phyloP scores from a whole-genome alignment of 1,284 basidiomycete species.

The Rhizoctonia solani region DNA sequence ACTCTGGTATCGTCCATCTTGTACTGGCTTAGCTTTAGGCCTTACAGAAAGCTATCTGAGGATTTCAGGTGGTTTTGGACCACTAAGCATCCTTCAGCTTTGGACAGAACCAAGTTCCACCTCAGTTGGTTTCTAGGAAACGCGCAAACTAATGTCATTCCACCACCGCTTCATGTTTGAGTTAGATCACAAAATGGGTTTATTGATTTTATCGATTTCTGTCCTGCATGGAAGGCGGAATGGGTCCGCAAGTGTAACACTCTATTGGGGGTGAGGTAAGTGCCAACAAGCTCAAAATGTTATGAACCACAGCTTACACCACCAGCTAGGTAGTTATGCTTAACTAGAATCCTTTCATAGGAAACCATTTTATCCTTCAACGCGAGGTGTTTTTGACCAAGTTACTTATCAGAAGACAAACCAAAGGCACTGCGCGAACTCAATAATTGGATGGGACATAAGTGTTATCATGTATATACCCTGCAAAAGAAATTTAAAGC shows the following conservation, averaged over 20 bases:
- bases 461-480: not conserved
- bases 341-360: slow-evolving; percentile 57
- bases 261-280: slow-evolving; percentile 12
- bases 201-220: slow-evolving; percentile 39
- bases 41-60: too few species aligned
- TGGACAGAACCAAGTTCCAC: too few species aligned
- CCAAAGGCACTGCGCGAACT: slow-evolving; percentile 41
- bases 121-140: slow-evolving; percentile 47
- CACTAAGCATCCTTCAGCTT: too few species aligned
- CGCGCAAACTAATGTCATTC: slow-evolving; percentile 46
- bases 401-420: slow-evolving; percentile 43
- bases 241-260: slow-evolving; percentile 56
- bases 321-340: slow-evolving; percentile 57
- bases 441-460: slow-evolving; percentile 19
- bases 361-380: slow-evolving; percentile 52
- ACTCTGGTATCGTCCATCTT: too few species aligned
- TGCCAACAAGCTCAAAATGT: not conserved
- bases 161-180: slow-evolving; percentile 43
- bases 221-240: slow-evolving; percentile 35
- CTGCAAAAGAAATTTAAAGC: not conserved
- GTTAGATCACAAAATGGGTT: slow-evolving; percentile 39
- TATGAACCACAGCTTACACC: slow-evolving; percentile 46
- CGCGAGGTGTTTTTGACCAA: slow-evolving; percentile 44
- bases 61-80: too few species aligned
- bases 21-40: too few species aligned